A percentile compares a stretch with the other conserved stretches of the same genome.
These are phyloP conservation scores for Leishmania guyanensis DNA, from an alignment of 208 protist genomes.

Conservation along the genomic window DNA sequence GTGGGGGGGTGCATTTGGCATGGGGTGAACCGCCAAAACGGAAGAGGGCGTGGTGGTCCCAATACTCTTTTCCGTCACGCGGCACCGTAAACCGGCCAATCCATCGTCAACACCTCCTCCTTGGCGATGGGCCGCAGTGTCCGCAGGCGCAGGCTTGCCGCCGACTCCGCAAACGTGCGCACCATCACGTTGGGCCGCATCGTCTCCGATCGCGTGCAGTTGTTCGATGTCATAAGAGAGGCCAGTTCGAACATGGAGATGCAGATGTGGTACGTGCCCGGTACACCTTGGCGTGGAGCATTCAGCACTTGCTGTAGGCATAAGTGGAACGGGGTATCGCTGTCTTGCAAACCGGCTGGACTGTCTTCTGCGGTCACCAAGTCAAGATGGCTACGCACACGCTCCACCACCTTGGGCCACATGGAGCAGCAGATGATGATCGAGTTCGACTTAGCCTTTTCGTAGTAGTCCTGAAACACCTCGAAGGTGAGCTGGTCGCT, in stretches of 20 bases:
- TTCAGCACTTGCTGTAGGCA: constrained; percentile 32
- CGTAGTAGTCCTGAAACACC: constrained; percentile 69
- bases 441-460: constrained; percentile 65
- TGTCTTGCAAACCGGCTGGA: constrained; percentile 7
- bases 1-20: not conserved
- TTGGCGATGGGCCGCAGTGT: constrained; percentile 28
- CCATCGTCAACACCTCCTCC: constrained; percentile 29
- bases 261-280: constrained; percentile 54
- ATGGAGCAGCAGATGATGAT: constrained; percentile 47
- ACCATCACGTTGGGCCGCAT: constrained; percentile 32
- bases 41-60: not conserved
- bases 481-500: constrained; percentile 47
- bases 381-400: constrained; percentile 43
- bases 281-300: constrained; percentile 46
- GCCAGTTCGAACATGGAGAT: constrained; percentile 63
- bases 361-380: constrained; percentile 39
- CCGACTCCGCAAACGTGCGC: constrained; percentile 35
- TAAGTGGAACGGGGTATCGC: constrained; percentile 16
- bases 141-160: constrained; percentile 32
- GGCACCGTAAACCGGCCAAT: constrained; percentile 25
- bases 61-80: not conserved
- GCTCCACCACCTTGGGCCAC: constrained; percentile 50
- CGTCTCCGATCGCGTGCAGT: constrained; percentile 20
- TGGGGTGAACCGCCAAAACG: not conserved
- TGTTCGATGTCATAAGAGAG: constrained; percentile 35